Evolutionary conservation across 495 filamentous ascomycete species (phyloP).

Genomic region (Hyaloscypha finlandica): DNA sequence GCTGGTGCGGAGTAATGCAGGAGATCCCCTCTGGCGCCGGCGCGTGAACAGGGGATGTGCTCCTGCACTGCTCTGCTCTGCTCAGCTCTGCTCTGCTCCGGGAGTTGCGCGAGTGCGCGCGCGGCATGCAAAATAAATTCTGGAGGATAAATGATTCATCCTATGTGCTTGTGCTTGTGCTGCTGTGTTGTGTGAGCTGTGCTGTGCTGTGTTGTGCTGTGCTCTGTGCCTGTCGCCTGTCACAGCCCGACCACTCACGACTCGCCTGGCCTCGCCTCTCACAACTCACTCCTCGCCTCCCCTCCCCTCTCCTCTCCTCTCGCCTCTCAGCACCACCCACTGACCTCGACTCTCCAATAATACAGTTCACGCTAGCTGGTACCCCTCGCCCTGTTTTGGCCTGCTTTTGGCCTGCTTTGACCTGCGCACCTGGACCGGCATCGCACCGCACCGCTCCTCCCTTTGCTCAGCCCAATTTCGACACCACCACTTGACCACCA

Average conservation of each 20-base stretch:
- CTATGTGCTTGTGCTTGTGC: too few relatives aligned
- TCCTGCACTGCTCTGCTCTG: background rate
- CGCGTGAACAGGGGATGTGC: background rate
- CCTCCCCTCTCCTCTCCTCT: background rate
- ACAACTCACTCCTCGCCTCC: too few relatives aligned
- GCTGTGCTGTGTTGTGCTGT: too few relatives aligned
- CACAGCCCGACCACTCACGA: background rate
- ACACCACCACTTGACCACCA: background rate
- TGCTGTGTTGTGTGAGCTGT: too few relatives aligned
- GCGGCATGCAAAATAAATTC: background rate
- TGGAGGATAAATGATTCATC: background rate
- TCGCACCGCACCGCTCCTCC: background rate
- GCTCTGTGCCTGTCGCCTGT: background rate
- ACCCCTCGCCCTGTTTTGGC: background rate
- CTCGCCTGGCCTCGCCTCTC: too few relatives aligned
- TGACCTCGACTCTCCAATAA: too few relatives aligned
- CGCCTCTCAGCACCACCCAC: too few relatives aligned
- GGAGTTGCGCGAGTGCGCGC: background rate
- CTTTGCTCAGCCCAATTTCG: background rate
- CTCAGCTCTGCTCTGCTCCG: too few relatives aligned
- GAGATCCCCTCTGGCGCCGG: background rate
- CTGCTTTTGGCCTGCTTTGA: background rate
- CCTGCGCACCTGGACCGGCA: background rate
- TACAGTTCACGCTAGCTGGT: too few relatives aligned
- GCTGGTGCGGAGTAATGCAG: background rate